phyloP scores from a whole-genome alignment of 768 basidiomycete genomes.

The Clitopilus hobsonii region DNA sequence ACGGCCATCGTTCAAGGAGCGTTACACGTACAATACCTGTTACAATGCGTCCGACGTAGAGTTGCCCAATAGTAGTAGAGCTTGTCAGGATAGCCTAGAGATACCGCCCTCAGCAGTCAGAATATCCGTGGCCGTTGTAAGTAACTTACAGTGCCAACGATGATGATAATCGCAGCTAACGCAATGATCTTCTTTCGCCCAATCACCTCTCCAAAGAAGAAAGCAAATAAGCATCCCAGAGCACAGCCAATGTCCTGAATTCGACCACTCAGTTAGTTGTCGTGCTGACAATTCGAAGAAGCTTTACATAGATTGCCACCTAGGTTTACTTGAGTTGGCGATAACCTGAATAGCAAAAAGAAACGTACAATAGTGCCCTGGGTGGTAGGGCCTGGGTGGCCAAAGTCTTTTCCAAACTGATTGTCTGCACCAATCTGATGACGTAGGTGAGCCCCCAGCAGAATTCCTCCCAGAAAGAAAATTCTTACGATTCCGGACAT shows the following conservation, averaged over 20 bases:
- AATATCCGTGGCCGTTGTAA: neutral
- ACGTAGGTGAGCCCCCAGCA: neutral
- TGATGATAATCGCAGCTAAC: conserved; percentile 29
- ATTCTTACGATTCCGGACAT: conserved; percentile 36
- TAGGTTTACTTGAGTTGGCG: conserved; percentile 10
- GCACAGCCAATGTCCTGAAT: conserved; percentile 38
- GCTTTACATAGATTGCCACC: conserved; percentile 28
- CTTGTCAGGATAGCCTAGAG: conserved; percentile 31
- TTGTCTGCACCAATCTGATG: conserved; percentile 35
- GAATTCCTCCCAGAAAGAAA: neutral
- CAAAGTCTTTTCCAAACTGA: conserved; percentile 33
- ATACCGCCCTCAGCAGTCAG: neutral
- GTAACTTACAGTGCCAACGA: conserved; percentile 28
- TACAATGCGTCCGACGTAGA: conserved; percentile 31
- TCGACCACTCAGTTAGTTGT: neutral
- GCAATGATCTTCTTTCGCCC: conserved; percentile 35
- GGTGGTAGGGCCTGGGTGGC: conserved; percentile 27
- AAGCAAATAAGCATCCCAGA: conserved; percentile 29
- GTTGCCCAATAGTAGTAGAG: conserved; percentile 31
- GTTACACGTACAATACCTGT: conserved; percentile 27
- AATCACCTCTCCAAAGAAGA: conserved; percentile 32
- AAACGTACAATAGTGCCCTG: conserved; percentile 33
- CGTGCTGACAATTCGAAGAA: neutral
- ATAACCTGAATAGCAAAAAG: neutral
- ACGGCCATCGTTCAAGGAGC: neutral